phyloP scores from a whole-genome alignment of 495 filamentous ascomycete genomes.

The Amphirosellinia nigrospora region DNA sequence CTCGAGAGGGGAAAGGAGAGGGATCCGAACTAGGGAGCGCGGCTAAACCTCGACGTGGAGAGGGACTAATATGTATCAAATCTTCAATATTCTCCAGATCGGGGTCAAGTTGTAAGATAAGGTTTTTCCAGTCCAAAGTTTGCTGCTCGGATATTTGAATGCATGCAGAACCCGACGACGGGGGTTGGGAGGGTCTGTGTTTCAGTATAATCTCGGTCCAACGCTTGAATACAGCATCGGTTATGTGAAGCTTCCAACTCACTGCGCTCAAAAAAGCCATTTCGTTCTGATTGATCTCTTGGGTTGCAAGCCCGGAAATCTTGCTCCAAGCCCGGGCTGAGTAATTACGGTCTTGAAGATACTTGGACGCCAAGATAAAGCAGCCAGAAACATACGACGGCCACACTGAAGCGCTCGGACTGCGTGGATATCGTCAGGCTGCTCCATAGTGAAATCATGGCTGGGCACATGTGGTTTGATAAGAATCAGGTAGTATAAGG shows the following conservation, averaged over 20 bases:
- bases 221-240: conserved; percentile 82
- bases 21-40: conserved; percentile 42
- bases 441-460: conserved; percentile 84
- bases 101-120: conserved; percentile 80
- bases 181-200: conserved; percentile 73
- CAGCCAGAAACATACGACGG: conserved; percentile 94
- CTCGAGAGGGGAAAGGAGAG: conserved; percentile 39
- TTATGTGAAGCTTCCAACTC: conserved; percentile 92
- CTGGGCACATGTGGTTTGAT: conserved; percentile 90
- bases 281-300: conserved; percentile 96
- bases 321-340: conserved; percentile 98
- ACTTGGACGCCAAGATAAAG: conserved; percentile 95
- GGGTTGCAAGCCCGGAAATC: conserved; percentile 88
- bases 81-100: conserved; percentile 71
- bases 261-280: conserved; percentile 89
- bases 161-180: conserved; percentile 59
- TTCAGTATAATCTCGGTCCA: conserved; percentile 93
- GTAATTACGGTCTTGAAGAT: conserved; percentile 96
- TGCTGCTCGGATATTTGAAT: conserved; percentile 50
- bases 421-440: conserved; percentile 72
- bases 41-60: conserved; percentile 34
- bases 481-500: conserved; percentile 92
- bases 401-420: conserved; percentile 92
- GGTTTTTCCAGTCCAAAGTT: conserved; percentile 70
- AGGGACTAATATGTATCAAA: conserved; percentile 43